phyloP scores from a whole-genome alignment of 225 moss, liverwort and hornwort genomes.

The Climacium dendroides region DNA sequence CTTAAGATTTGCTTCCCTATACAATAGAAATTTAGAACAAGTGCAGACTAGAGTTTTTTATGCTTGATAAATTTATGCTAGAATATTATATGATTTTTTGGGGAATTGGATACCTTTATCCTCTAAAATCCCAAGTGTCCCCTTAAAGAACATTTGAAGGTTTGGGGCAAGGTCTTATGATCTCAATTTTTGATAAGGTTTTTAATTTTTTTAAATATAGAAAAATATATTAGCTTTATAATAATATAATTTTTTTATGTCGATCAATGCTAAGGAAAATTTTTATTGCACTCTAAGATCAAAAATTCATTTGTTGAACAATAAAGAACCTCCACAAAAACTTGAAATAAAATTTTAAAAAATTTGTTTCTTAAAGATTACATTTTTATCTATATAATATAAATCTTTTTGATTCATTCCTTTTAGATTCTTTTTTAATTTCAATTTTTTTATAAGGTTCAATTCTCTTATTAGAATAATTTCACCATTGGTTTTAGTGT shows the following conservation, averaged over 20 bases:
- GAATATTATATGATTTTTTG: not conserved
- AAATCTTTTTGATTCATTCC: too few species aligned
- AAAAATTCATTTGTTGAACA: rapidly evolving
- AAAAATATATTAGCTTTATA: not conserved
- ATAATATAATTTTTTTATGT: not conserved
- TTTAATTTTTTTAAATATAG: not conserved
- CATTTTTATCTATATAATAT: too few species aligned
- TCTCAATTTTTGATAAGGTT: not conserved
- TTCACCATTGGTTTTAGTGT: too few species aligned
- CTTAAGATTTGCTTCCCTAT: not conserved
- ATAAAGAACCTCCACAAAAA: rapidly evolving
- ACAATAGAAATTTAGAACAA: not conserved
- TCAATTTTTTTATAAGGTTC: too few species aligned
- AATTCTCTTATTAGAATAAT: too few species aligned
- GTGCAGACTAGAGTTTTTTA: not conserved
- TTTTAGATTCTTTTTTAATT: too few species aligned
- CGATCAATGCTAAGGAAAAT: not conserved
- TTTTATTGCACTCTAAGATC: not conserved
- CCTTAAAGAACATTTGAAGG: not conserved
- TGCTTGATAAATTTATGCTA: not conserved
- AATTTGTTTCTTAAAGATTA: too few species aligned
- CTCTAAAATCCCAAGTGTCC: not conserved
- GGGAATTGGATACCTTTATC: not conserved
- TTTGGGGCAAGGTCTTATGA: rapidly evolving
- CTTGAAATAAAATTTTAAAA: too few species aligned